Percentiles rank a stretch among this genome's conserved stretches.
phyloP scores from a whole-genome alignment of 352 stramenopile species.

The Globisporangium emineosum region DNA sequence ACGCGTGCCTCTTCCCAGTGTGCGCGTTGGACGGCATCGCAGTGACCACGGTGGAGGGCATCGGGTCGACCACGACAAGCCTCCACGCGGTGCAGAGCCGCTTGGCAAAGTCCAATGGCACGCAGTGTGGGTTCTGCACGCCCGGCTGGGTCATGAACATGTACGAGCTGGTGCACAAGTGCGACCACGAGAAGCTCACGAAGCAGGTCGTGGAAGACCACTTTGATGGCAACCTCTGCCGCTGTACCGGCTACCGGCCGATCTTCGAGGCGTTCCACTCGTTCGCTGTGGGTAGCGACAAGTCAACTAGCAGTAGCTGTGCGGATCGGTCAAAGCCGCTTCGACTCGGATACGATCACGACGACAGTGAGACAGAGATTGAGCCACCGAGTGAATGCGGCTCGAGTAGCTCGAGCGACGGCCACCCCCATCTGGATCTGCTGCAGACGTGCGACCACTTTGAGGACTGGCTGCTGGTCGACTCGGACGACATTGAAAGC shows the following conservation, averaged over 20 bases:
- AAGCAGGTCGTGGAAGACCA: conserved; percentile 90
- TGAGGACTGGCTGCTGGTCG: conserved; percentile 31
- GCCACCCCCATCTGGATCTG: conserved; percentile 2
- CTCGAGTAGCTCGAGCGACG: not conserved
- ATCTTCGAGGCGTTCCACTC: conserved; percentile 45
- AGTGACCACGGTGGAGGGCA: conserved; percentile 85
- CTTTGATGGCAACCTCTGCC: conserved; percentile 95
- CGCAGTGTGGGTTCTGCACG: conserved; percentile 93
- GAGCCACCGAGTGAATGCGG: not conserved
- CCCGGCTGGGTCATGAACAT: conserved; percentile 85
- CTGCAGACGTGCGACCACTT: conserved; percentile 23
- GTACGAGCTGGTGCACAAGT: conserved; percentile 74
- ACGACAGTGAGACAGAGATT: not conserved
- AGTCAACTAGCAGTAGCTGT: no score
- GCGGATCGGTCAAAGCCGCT: not conserved
- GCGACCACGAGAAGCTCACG: conserved; percentile 51
- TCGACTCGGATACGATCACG: conserved; percentile 12
- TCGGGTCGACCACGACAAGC: conserved; percentile 35
- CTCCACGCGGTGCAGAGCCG: conserved; percentile 83
- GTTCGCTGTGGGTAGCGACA: conserved; percentile 5
- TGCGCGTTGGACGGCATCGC: conserved; percentile 79
- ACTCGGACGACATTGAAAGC: conserved; percentile 17
- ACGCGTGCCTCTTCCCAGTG: conserved; percentile 84
- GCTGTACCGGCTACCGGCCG: conserved; percentile 89
- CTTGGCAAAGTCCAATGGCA: conserved; percentile 90